These are phyloP conservation scores for Chernovozyma aurita DNA, from an alignment of 1,139 yeast species.

Conservation along the genomic window DNA sequence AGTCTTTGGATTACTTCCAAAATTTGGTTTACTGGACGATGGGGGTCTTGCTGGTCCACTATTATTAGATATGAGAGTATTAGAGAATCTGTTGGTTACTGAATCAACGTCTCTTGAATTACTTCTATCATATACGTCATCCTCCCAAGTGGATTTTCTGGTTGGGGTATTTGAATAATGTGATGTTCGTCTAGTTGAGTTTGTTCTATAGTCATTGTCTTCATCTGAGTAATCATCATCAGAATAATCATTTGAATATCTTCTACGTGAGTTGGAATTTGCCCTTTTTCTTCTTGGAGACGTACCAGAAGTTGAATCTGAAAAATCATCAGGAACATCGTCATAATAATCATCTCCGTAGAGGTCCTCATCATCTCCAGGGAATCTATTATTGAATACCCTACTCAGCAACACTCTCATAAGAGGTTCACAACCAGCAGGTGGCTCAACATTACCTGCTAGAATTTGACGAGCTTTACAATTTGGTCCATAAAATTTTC, in stretches of 20 bases:
- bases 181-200: conserved; percentile 14
- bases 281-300: conserved; percentile 31
- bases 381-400: conserved; percentile 63
- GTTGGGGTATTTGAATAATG: conserved; percentile 6
- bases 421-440: conserved; percentile 88
- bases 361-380: conserved; percentile 47
- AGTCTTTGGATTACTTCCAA: conserved; percentile 38
- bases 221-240: conserved; percentile 37
- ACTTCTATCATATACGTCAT: conserved; percentile 67
- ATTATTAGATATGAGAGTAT: conserved; percentile 23
- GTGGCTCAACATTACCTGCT: conserved; percentile 83
- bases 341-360: conserved; percentile 60
- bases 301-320: conserved; percentile 39
- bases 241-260: conserved; percentile 39
- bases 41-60: conserved; percentile 38
- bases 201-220: conserved; percentile 15
- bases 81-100: conserved; percentile 28
- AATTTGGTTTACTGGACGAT: conserved; percentile 49
- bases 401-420: conserved; percentile 83
- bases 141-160: conserved; percentile 66
- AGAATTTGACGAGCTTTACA: conserved; percentile 84
- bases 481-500: conserved; percentile 85
- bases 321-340: conserved; percentile 69
- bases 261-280: conserved; percentile 23
- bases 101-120: conserved; percentile 33